Evolutionary conservation across 106 monocot species (phyloP), one percentile per base, ranked within the genome.

Genomic region (Vanilla planifolia): DNA sequence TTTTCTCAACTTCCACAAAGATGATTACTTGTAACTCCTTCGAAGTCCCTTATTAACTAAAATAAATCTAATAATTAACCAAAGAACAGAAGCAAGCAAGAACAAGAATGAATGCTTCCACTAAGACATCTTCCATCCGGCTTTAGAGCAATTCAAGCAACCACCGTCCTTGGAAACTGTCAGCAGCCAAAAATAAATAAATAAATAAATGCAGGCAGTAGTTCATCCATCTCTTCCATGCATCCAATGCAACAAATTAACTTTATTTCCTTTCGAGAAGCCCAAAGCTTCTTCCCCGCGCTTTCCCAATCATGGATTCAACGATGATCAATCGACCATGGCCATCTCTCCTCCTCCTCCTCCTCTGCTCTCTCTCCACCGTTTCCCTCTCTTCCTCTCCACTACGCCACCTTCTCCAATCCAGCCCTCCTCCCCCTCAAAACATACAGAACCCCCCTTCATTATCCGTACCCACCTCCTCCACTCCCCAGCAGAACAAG

Each of bases 391-490:
- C 21, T 35, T 34, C 26, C 22, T 43, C 7, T 3, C 41, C 35
- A 41, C 67, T 23, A 47, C 71, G 14, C 40, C 62, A 1, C 4
- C 63, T 23, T 43, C 34, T 24, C 22, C 37, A 32, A 15, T 67
- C 60, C 69, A 32, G 24, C 47, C 63, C 67, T 25, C 22, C 40
- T 37, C 24, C 41, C 32, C 28, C 56, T 42, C 60, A 60, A 51
- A 81, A 86, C 61, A 71, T 81, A 33, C 33, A 74, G 24, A 71
- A 67, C 59, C 67, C 66, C 0, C 51, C 74, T 17, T 26, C 21
- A 8, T 26, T 10, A 9, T 26, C 51, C 17, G 3, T 16, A 10
- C 27, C 51, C 2, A 26, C 59, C 30, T 10, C 55, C n/a, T 9
- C 60, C 8, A 4, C 61, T 6, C 40, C 60, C 17, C 23, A 48